Conservation (phyloP, 768 basidiomycete species). For the Kwoniella shandongensis region DNA sequence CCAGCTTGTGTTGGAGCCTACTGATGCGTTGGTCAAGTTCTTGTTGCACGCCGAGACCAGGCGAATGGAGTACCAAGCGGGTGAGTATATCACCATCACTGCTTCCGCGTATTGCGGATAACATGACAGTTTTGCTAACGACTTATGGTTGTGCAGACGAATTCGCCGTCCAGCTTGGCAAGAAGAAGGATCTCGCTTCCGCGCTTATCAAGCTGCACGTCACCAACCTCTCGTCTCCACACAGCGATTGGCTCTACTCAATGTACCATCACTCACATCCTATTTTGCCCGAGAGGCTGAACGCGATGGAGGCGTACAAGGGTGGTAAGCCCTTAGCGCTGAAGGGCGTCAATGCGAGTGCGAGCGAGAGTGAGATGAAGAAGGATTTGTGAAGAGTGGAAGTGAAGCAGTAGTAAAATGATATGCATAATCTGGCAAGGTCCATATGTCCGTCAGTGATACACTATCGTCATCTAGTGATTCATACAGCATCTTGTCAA, state of each 20-base stretch:
- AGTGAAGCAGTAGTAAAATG: no score
- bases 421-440: no score
- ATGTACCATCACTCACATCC: constrained; percentile 96
- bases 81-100: constrained; percentile 69
- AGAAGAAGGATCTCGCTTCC: constrained; percentile 51
- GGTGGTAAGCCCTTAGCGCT: constrained; percentile 12
- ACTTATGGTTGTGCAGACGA: constrained; percentile 58
- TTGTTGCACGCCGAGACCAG: constrained; percentile 78
- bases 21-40: constrained; percentile 52
- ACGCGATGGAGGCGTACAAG: constrained; percentile 63
- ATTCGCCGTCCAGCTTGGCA: constrained; percentile 80
- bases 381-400: constrained; percentile 18
- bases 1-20: constrained; percentile 52
- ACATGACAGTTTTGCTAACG: constrained; percentile 47
- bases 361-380: constrained; percentile 1
- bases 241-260: constrained; percentile 95
- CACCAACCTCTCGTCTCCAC: constrained; percentile 87
- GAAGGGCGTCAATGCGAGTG: not conserved
- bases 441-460: no score
- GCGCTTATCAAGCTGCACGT: constrained; percentile 84
- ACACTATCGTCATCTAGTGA: no score
- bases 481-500: no score
- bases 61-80: constrained; percentile 89
- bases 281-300: constrained; percentile 83
- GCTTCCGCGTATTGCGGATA: constrained; percentile 57